Conservation (phyloP, 768 basidiomycete species). For the Tulasnella sp. region DNA sequence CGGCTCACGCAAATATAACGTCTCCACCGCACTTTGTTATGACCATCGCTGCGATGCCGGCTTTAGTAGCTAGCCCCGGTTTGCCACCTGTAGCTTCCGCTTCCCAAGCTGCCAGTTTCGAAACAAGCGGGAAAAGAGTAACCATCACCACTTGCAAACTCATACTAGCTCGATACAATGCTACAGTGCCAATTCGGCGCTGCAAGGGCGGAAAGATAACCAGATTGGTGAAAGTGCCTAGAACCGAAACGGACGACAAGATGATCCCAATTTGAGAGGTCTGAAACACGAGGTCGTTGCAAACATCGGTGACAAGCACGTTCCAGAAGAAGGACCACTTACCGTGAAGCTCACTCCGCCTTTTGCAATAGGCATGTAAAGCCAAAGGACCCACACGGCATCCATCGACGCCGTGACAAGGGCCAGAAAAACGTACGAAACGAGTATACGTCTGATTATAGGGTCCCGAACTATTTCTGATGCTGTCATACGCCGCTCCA, state of each 20-base stretch:
- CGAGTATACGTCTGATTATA: conserved; percentile 12
- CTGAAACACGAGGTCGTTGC: not conserved
- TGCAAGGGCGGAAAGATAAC: conserved; percentile 19
- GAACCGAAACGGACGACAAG: conserved; percentile 13
- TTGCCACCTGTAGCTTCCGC: not conserved
- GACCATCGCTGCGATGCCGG: conserved; percentile 1
- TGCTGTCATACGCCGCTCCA: not conserved
- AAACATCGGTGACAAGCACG: not conserved
- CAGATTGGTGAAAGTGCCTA: conserved; percentile 19
- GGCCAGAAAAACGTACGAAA: conserved; percentile 20
- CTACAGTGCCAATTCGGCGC: conserved; percentile 14
- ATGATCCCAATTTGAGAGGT: conserved; percentile 19
- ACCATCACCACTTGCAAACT: conserved; percentile 12
- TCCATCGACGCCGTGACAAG: conserved; percentile 21
- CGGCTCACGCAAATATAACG: conserved; percentile 5
- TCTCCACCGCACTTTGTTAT: not conserved
- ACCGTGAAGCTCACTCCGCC: conserved; percentile 22
- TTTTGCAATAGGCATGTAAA: conserved; percentile 16
- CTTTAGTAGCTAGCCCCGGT: not conserved
- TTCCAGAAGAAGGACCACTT: not conserved
- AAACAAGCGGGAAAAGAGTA: conserved; percentile 17
- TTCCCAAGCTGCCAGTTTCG: not conserved
- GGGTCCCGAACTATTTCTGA: conserved; percentile 18
- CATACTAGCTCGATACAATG: conserved; percentile 10
- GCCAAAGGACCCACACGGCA: conserved; percentile 22